Percentiles rank a stretch among this genome's conserved stretches.
Conservation (phyloP, 2,329 filamentous ascomycete genomes). For the Diaporthe citriasiana region DNA sequence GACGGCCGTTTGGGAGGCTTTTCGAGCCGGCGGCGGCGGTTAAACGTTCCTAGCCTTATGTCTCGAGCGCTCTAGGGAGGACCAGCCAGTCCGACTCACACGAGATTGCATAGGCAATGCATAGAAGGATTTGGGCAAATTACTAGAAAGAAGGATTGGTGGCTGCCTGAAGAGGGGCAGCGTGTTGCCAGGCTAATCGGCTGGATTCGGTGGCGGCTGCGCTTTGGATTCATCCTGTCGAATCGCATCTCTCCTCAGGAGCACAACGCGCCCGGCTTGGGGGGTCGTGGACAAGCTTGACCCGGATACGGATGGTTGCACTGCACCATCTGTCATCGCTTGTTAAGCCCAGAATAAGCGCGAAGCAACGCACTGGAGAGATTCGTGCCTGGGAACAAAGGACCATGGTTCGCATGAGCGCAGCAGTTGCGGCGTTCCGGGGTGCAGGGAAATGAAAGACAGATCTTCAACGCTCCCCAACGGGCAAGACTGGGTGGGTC, state of each 20-base stretch:
- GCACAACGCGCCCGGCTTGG: neutral
- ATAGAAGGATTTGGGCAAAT: conserved; percentile 28
- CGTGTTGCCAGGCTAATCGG: conserved; percentile 1
- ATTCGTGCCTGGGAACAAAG: neutral
- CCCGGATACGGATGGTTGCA: neutral
- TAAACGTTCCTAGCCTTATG: neutral
- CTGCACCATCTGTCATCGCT: neutral
- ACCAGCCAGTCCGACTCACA: neutral
- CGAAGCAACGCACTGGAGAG: neutral
- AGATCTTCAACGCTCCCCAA: neutral
- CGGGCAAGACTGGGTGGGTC: conserved; percentile 16
- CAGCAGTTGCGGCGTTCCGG: neutral
- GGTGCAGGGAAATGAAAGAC: too few relatives aligned
- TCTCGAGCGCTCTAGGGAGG: neutral
- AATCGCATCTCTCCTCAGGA: conserved; percentile 14
- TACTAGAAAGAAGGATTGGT: conserved; percentile 1
- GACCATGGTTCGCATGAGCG: neutral
- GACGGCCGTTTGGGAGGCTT: neutral
- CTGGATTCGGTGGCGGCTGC: conserved; percentile 5
- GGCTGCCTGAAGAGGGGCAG: conserved; percentile 17
- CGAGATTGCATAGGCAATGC: conserved; percentile 13
- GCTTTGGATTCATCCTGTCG: conserved; percentile 12
- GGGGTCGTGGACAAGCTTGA: neutral
- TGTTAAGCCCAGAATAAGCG: neutral
- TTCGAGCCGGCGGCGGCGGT: neutral